Evolutionary conservation across 2,329 filamentous ascomycete species (phyloP), one percentile per base, ranked within the genome.

Genomic region (Alternaria brassicicola): DNA sequence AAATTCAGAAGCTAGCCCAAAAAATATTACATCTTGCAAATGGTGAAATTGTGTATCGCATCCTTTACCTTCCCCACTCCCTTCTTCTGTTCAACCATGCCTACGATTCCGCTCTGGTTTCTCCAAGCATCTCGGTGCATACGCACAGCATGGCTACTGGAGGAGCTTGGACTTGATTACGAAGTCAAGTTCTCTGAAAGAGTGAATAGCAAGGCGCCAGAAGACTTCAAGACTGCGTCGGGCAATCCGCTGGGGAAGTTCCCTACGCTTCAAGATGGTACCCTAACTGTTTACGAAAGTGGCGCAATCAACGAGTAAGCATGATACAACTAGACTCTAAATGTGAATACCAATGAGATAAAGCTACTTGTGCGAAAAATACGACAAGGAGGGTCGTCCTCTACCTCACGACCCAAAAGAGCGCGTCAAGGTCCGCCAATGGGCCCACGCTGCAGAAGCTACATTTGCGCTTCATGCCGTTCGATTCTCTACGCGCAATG

Each of bases 371-470:
- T 78, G 76, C 68, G 80, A 82, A 46, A 79, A 67, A 2, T 83
- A 83, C 67, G 80, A 83, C 57, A 74, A 65, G 8, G 35, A 69
- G 6, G 61, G 73, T 33, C 71, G 68, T 17, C 63, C 83, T 5
- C 67, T 82, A 6, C 78, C 80, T 2, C 56, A 65, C 6, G 70
- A 78, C 49, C 63, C 70, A 3, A 59, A 68, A 6, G 59, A 72
- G 4, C 74, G 79, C 31, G 68, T 75, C 52, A 74, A 78, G 52
- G 72, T 78, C 6, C 69, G 77, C 7, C 74, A 81, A 67, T 83
- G 78, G 78, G 67, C 82, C 8, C 78, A 82, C 59, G 80, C 81
- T 1, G 73, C 81, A 6, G 81, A 84, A 74, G 81, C 71, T 1
- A 82, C 80, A 1, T 82, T 80, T 57, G 66, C 79, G 54, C 64